phyloP scores from a whole-genome alignment of 352 stramenopile genomes.

The Phytopythium boreale region DNA sequence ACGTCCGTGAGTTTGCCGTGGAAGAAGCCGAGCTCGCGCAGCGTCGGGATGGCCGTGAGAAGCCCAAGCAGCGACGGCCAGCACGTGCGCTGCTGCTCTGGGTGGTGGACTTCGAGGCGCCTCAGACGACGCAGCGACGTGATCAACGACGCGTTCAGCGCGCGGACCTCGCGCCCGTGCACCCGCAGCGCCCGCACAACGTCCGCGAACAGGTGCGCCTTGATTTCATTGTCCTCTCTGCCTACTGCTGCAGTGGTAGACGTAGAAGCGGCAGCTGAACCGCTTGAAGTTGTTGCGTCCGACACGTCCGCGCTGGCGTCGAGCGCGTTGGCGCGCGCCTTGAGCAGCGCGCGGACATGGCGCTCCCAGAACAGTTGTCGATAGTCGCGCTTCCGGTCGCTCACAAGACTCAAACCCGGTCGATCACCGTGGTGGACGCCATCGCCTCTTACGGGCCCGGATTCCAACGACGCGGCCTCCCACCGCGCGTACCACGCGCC shows the following conservation, averaged over 20 bases:
- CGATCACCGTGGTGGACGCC: conserved; percentile 15
- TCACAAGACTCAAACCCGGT: not conserved
- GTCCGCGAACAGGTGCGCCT: conserved; percentile 41
- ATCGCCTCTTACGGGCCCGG: not conserved
- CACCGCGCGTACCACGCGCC: conserved; percentile 19
- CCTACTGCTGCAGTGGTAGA: not conserved
- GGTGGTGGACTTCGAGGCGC: conserved; percentile 72
- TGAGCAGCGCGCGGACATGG: conserved; percentile 46
- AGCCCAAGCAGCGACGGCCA: conserved; percentile 35
- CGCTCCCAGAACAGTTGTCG: conserved; percentile 56
- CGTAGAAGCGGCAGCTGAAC: not conserved
- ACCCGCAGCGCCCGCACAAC: conserved; percentile 58
- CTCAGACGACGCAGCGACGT: conserved; percentile 32
- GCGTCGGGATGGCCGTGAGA: conserved; percentile 24
- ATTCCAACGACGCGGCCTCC: conserved; percentile 9
- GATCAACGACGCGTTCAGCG: conserved; percentile 44
- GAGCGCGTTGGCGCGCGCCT: conserved; percentile 17
- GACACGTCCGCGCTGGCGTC: not conserved
- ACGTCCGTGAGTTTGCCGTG: conserved; percentile 57
- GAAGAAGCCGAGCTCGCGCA: conserved; percentile 64
- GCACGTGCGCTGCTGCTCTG: conserved; percentile 56
- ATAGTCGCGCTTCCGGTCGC: conserved; percentile 31
- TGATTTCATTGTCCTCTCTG: not conserved
- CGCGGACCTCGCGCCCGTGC: conserved; percentile 58
- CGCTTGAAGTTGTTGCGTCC: conserved; percentile 1